Percentiles rank a stretch among this genome's conserved stretches.
Conservation (phyloP, 139 green algal genomes). For the Astrephomene gubernaculifera region DNA sequence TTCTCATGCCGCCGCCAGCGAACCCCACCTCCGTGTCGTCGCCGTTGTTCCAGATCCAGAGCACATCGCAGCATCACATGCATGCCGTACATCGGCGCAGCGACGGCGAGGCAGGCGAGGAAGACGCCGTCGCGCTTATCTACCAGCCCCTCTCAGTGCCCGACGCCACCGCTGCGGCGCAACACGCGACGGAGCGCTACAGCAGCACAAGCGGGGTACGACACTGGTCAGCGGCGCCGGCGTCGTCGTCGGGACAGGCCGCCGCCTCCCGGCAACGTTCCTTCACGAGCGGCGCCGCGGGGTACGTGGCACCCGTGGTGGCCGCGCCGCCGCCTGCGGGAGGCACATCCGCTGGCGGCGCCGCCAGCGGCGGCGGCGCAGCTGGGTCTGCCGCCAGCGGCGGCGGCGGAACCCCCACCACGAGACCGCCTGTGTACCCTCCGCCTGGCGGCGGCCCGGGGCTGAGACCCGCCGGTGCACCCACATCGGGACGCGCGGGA, state of each 20-base stretch:
- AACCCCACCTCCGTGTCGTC: not conserved
- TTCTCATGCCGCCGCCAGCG: not conserved
- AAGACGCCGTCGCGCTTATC: not conserved
- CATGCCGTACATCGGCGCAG: not conserved
- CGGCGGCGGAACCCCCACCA: not conserved
- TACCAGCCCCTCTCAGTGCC: not conserved
- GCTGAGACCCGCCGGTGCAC: not conserved
- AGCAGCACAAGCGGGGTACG: not conserved
- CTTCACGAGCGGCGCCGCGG: not conserved
- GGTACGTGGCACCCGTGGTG: not conserved
- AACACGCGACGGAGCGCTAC: not conserved
- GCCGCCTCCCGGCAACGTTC: slow-evolving; percentile 15
- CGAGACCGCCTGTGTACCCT: slow-evolving; percentile 6
- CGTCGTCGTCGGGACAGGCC: not conserved
- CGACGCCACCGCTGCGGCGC: not conserved
- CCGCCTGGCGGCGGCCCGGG: not conserved
- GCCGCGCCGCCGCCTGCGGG: too few relatives aligned
- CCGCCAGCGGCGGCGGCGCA: not conserved
- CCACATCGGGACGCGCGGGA: not conserved
- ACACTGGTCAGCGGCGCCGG: not conserved
- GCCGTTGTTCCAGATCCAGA: not conserved
- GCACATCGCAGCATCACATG: not conserved
- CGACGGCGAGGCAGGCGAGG: not conserved
- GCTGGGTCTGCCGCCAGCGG: not conserved
- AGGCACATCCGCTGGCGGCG: not conserved